Evolutionary conservation across 257 asterid species (phyloP).

Genomic region (Leonotis leonurus): DNA sequence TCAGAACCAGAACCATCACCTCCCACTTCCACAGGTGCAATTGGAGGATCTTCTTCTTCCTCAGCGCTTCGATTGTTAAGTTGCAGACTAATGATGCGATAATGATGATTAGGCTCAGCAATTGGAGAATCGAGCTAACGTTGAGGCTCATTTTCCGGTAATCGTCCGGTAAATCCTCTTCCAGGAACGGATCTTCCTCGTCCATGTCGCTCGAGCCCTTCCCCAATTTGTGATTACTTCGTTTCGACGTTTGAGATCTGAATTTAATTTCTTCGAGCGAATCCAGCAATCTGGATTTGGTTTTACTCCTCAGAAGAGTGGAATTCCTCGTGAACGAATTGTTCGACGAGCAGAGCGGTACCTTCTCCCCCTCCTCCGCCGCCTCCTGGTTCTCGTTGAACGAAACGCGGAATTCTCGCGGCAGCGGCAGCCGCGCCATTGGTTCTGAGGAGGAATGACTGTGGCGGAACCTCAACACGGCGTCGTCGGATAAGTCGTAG

Average conservation of each 20-base stretch:
- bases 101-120: slow-evolving; percentile 50
- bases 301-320: too few species aligned
- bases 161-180: slow-evolving; percentile 62
- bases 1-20: slow-evolving; percentile 59
- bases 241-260: slow-evolving; percentile 38
- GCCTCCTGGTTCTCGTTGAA: too few species aligned
- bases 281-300: too few species aligned
- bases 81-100: slow-evolving; percentile 42
- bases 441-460: too few species aligned
- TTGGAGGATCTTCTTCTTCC: slow-evolving; percentile 15
- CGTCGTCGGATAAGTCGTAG: too few species aligned
- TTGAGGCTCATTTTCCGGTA: slow-evolving; percentile 54
- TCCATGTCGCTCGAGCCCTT: slow-evolving; percentile 40
- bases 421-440: too few species aligned
- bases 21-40: slow-evolving; percentile 83
- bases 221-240: slow-evolving; percentile 33
- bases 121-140: slow-evolving; percentile 35
- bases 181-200: slow-evolving; percentile 74
- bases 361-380: too few species aligned
- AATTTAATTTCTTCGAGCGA: slow-evolving; percentile 38
- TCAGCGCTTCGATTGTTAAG: slow-evolving; percentile 29
- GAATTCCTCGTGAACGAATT: too few species aligned
- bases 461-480: too few species aligned
- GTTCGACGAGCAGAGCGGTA: too few species aligned
- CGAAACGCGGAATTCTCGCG: too few species aligned